These are phyloP conservation scores for Diospyros kaki DNA, from an alignment of 148 eudicot genomes.

Conservation along the genomic window DNA sequence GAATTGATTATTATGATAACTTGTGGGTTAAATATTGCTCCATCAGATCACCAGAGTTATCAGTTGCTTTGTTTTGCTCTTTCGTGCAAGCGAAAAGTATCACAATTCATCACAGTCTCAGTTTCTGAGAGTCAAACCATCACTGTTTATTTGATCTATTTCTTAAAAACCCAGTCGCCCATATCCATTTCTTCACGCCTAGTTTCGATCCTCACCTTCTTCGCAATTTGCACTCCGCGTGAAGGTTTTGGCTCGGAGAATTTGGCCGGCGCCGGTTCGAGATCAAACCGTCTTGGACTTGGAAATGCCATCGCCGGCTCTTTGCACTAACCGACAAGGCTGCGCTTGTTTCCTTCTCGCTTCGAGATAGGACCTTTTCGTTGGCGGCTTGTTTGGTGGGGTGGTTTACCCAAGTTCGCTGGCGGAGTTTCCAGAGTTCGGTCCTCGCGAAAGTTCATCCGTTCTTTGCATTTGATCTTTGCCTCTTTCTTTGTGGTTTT, in stretches of 20 bases:
- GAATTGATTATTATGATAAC: too few relatives aligned
- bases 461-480: not conserved
- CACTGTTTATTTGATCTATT: not conserved
- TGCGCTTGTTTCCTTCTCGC: not conserved
- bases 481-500: not conserved
- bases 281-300: not conserved
- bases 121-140: not conserved
- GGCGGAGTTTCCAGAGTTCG: constrained; percentile 12
- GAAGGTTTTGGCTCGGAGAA: not conserved
- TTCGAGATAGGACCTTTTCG: not conserved
- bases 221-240: not conserved
- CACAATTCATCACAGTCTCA: too few relatives aligned
- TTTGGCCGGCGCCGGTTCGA: not conserved
- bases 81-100: too few relatives aligned
- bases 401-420: constrained; percentile 13
- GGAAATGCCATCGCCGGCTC: not conserved
- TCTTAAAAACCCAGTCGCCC: not conserved
- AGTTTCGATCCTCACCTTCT: not conserved
- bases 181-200: not conserved
- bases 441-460: not conserved
- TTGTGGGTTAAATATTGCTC: too few relatives aligned
- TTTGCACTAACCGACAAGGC: constrained; percentile 9
- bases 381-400: constrained; percentile 9
- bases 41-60: too few relatives aligned
- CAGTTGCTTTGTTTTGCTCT: too few relatives aligned